Percentiles rank a stretch among this genome's conserved stretches.
Evolutionary conservation across 106 monocot genomes (phyloP).

Genomic region (Acanthochlamys bracteata): DNA sequence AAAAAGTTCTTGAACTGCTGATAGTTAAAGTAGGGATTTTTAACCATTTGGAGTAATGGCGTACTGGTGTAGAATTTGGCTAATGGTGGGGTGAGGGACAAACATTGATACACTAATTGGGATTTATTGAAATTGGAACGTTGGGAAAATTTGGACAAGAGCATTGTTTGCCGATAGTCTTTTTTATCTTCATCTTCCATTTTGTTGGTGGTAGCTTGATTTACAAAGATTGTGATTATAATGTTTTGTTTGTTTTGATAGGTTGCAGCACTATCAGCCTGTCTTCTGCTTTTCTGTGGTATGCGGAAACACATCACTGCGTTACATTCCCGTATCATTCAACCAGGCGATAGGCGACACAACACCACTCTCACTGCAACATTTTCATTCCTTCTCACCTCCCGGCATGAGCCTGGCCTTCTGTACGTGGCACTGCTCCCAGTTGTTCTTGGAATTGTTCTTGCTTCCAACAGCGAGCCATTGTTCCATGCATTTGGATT

Average conservation of each 20-base stretch:
- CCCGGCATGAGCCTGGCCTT: neutral
- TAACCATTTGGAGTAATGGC: too few relatives aligned
- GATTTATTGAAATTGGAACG: too few relatives aligned
- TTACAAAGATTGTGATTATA: neutral
- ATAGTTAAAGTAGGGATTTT: too few relatives aligned
- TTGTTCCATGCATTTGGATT: conserved; percentile 17
- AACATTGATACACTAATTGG: too few relatives aligned
- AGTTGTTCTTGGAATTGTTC: conserved; percentile 14
- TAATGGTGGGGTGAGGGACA: too few relatives aligned
- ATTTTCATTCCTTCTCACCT: conserved; percentile 11
- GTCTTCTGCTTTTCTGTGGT: conserved; percentile 20
- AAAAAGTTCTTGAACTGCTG: too few relatives aligned
- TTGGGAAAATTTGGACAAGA: too few relatives aligned
- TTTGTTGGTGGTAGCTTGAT: too few relatives aligned
- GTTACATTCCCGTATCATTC: conserved; percentile 17
- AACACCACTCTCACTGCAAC: conserved; percentile 14
- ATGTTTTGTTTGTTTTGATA: neutral
- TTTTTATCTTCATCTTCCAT: too few relatives aligned
- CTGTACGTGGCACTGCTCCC: conserved; percentile 14
- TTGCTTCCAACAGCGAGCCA: conserved; percentile 15
- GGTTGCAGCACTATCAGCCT: conserved; percentile 8
- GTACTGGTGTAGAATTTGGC: too few relatives aligned
- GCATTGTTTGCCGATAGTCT: too few relatives aligned
- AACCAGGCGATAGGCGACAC: conserved; percentile 18
- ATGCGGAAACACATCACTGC: conserved; percentile 19